A percentile compares a stretch with the other conserved stretches of the same genome.
phyloP scores from a whole-genome alignment of 139 green algal genomes.

The Chlorella sp. region DNA sequence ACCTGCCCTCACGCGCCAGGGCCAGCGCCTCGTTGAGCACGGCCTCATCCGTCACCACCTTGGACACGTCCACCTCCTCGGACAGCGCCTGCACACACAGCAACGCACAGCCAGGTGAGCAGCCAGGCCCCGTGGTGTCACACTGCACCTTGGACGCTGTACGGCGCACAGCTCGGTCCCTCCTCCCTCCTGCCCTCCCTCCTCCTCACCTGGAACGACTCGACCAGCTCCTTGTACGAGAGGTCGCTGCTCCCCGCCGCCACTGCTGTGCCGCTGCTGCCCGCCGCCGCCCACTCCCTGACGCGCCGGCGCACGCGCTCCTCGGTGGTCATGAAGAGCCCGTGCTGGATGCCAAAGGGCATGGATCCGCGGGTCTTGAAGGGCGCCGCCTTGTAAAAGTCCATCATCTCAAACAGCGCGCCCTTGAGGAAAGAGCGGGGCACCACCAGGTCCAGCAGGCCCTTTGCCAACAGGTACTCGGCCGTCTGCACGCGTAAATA shows the following conservation, averaged over 20 bases:
- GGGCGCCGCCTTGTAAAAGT: conserved; percentile 54
- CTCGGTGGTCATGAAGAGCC: conserved; percentile 38
- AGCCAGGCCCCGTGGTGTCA: not conserved
- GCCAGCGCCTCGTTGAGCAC: conserved; percentile 9
- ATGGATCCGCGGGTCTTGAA: conserved; percentile 45
- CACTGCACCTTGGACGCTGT: not conserved
- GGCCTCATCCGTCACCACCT: not conserved
- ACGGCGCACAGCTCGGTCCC: too few relatives aligned
- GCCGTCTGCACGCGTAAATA: conserved; percentile 30
- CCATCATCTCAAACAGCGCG: conserved; percentile 55
- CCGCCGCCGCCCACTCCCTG: not conserved
- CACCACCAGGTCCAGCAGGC: conserved; percentile 55
- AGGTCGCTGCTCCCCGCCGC: not conserved
- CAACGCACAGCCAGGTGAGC: not conserved
- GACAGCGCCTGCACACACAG: conserved; percentile 4
- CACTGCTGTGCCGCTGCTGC: not conserved
- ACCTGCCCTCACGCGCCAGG: conserved; percentile 12
- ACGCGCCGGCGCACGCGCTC: conserved; percentile 15
- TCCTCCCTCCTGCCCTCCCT: too few relatives aligned
- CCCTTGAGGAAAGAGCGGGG: conserved; percentile 56
- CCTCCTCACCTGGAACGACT: conserved; percentile 14
- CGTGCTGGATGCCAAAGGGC: conserved; percentile 50
- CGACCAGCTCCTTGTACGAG: conserved; percentile 20
- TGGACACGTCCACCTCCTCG: not conserved
- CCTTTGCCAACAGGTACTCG: conserved; percentile 58